A percentile compares a stretch with the other conserved stretches of the same genome.
Conservation (phyloP, 345 rosid genomes). For the Rhodamnia rubescens region DNA sequence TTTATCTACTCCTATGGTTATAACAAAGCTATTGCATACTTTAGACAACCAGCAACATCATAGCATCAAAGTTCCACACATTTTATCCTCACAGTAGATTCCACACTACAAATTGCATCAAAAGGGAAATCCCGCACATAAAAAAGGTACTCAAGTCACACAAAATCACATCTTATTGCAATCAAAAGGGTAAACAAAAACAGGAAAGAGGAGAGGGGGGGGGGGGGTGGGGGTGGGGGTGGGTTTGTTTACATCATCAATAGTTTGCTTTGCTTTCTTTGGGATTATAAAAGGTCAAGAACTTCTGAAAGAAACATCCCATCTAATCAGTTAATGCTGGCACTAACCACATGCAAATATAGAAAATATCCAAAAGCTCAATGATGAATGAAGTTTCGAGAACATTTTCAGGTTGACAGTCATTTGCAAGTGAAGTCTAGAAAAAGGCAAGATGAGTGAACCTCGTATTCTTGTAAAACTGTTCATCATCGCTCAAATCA, state of each 20-base stretch:
- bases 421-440: neutral
- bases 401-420: neutral
- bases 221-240: no score
- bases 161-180: neutral
- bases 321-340: neutral
- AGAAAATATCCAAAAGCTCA: neutral
- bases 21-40: neutral
- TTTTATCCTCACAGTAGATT: neutral
- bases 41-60: neutral
- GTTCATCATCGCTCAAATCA: constrained; percentile 57
- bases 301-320: neutral
- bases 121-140: neutral
- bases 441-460: constrained; percentile 4
- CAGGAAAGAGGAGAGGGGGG: neutral
- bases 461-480: constrained; percentile 50
- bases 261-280: neutral
- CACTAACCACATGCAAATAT: neutral
- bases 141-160: neutral
- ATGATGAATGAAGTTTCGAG: neutral
- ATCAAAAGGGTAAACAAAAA: neutral
- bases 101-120: neutral
- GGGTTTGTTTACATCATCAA: neutral
- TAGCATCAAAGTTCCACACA: neutral
- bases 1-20: neutral
- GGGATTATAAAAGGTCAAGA: neutral